Base-by-base conservation (phyloP, 495 filamentous ascomycete species). In the Penicillium odoratum region DNA sequence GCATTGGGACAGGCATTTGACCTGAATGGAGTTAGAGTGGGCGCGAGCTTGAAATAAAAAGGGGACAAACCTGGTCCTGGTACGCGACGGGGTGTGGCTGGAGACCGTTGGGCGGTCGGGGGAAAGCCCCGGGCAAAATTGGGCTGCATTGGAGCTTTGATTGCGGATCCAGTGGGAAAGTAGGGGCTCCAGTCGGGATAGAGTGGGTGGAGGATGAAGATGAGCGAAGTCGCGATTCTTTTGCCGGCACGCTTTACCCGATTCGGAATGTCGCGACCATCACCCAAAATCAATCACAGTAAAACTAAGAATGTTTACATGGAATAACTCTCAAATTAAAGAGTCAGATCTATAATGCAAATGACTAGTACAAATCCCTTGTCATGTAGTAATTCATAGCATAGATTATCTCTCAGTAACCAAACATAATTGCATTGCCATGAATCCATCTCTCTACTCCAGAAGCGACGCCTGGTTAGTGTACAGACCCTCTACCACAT, bases 401-500 rank as follows among this genome's bases (percentile, higher is more conserved):
- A 51, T 64, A 40, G 34, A 64, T 67, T 64, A 69, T 61, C 66
- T 57, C 57, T 59, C 56, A 61, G 61, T 48, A 57, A 55, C 52
- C 53, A 56, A 10, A 67, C 58, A 63, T 67, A 57, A 58, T 58
- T 60, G 60, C 57, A 68, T 63, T 60, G 54, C 59, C 65, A 59
- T 63, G 52, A 49, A 38, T 31, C 52, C 64, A 68, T 69, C 60
- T 16, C 31, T 69, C 71, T 85, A 98, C 83, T 98, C 94, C 66
- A 98, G 78, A 80, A 93, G 79, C 42, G 92, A 95, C 46, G 94
- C 94, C 76, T 98, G 95, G 79, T 97, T 97, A 55, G 92, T 91
- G 78, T 97, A 98, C 64, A 98, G 78, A 63, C 92, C 91, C 72
- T 98, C 95, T 61, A 98, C 94, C 63, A 98, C 94, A 74, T 90